Base-by-base conservation (phyloP, 306 rosid genomes). In the Pyrus betulifolia region DNA sequence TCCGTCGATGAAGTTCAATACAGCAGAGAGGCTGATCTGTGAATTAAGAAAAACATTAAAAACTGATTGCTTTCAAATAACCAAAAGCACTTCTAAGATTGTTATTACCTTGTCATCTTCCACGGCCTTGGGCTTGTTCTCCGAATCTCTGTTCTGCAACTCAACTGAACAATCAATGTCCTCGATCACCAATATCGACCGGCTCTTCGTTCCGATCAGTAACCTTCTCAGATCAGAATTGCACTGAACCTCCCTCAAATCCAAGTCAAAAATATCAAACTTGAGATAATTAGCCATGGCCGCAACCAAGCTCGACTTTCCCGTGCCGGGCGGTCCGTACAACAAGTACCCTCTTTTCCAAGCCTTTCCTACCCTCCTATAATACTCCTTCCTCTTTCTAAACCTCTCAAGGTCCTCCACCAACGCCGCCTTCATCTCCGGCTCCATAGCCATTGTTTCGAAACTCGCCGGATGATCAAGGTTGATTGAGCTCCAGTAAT, bases 221-320 rank as follows among this genome's bases (percentile, higher is more conserved):
- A 89, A 63, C 78, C 89, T 78, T 72, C 92, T 75, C 42, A 87
- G 77, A 73, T 90, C 92, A 1, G 90, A 90, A 81, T 88, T 84
- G 78, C 84, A 84, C 59, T 82, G 89, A 30, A 84, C 90, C 77
- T 88, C 95, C 68, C 74, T 83, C 72, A 90, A 74, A 79, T 86
- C 90, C 91, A 86, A 69, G 76, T 87, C 88, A 49, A 84, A 87
- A 51, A 89, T 57, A 19, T 85, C 88, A 44, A 85, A 87, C 42
- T 78, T 89, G 35, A 87, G 86, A 79, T 82, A 78, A 72, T 85
- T 88, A 57, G 89, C 87, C 86, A 88, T 82, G 80, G 93, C 91
- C 2, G 89, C 91, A 45, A 89, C 80, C 80, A 87, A 74, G 82
- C 87, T 89, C 0, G 89, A 87, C 62, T 87, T 89, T 11, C 93